A percentile compares a stretch with the other conserved stretches of the same genome.
Evolutionary conservation across 371 early-diverging fungal species (phyloP).

Genomic region (Mucor circinelloides): DNA sequence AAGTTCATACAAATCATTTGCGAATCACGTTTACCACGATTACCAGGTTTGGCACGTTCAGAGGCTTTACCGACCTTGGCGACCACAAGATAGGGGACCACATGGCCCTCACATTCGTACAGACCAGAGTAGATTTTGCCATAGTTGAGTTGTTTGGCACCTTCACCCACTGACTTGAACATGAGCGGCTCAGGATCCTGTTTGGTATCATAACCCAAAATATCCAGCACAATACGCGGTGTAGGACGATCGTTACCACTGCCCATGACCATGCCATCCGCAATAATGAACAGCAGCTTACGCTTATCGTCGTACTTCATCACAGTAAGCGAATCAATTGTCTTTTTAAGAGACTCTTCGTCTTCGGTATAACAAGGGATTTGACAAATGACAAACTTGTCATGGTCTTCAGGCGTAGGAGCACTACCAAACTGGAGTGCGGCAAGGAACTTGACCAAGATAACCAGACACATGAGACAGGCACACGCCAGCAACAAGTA

Average conservation of each 20-base stretch:
- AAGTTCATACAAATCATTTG: constrained; percentile 98
- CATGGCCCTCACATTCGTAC: constrained; percentile 85
- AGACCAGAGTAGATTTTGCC: constrained; percentile 97
- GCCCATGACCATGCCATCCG: constrained; percentile 91
- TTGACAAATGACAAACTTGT: constrained; percentile 87
- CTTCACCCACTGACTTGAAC: constrained; percentile 91
- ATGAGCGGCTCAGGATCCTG: constrained; percentile 85
- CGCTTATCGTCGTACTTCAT: constrained; percentile 91
- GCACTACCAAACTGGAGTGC: constrained; percentile 84
- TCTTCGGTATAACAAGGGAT: constrained; percentile 99
- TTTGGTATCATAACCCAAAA: constrained; percentile 84
- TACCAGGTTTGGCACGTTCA: constrained; percentile 83
- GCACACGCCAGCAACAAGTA: constrained; percentile 81
- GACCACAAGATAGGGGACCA: constrained; percentile 91
- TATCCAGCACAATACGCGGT: constrained; percentile 92
- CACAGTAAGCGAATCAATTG: constrained; percentile 90
- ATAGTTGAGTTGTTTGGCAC: constrained; percentile 86
- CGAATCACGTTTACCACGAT: constrained; percentile 99
- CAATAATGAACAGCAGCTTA: constrained; percentile 89
- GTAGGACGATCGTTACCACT: constrained; percentile 96
- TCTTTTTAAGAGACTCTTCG: constrained; percentile 86
- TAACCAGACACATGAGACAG: constrained; percentile 72
- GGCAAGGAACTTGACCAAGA: constrained; percentile 87
- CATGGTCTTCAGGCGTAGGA: constrained; percentile 82
- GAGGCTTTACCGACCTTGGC: constrained; percentile 87